Percentiles rank a stretch among this genome's conserved stretches.
These are phyloP conservation scores for Entomophthora muscae DNA, from an alignment of 371 early-diverging fungal genomes.

Conservation along the genomic window DNA sequence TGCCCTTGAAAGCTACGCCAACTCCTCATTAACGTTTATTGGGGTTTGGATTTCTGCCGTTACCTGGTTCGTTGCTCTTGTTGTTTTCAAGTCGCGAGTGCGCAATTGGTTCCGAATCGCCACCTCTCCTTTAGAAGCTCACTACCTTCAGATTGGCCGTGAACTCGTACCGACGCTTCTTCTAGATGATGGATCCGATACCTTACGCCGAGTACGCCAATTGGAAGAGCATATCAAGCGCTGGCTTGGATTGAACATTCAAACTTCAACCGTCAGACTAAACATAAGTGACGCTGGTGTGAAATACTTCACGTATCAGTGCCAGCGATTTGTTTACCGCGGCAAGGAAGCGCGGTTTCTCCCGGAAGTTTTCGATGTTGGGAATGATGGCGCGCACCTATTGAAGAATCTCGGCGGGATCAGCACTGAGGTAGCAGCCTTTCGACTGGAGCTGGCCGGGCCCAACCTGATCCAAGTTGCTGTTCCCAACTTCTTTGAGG, in stretches of 20 bases:
- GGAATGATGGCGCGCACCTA: constrained; percentile 25
- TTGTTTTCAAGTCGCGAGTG: constrained; percentile 20
- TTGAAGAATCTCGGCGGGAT: constrained; percentile 27
- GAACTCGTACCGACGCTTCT: constrained; percentile 26
- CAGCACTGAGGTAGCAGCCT: constrained; percentile 27
- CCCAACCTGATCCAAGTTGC: constrained; percentile 48
- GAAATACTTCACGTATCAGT: constrained; percentile 48
- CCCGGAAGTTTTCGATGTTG: constrained; percentile 34
- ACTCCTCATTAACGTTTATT: constrained; percentile 40
- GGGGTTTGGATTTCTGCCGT: constrained; percentile 19
- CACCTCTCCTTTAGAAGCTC: constrained; percentile 23
- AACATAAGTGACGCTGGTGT: constrained; percentile 21
- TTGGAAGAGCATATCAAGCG: constrained; percentile 15
- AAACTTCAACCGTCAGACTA: constrained; percentile 21
- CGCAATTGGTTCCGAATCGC: constrained; percentile 48
- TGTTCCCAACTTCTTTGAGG: constrained; percentile 29
- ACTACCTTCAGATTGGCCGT: constrained; percentile 41
- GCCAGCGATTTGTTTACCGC: constrained; percentile 46
- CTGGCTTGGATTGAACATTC: constrained; percentile 17
- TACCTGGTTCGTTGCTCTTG: constrained; percentile 35
- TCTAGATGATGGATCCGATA: constrained; percentile 24
- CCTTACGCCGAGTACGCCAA: constrained; percentile 16
- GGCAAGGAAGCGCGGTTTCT: constrained; percentile 18
- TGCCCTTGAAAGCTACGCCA: constrained; percentile 26
- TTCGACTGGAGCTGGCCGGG: constrained; percentile 40